Base-by-base conservation (phyloP, 2,329 filamentous ascomycete species). In the Helotiales sp. region DNA sequence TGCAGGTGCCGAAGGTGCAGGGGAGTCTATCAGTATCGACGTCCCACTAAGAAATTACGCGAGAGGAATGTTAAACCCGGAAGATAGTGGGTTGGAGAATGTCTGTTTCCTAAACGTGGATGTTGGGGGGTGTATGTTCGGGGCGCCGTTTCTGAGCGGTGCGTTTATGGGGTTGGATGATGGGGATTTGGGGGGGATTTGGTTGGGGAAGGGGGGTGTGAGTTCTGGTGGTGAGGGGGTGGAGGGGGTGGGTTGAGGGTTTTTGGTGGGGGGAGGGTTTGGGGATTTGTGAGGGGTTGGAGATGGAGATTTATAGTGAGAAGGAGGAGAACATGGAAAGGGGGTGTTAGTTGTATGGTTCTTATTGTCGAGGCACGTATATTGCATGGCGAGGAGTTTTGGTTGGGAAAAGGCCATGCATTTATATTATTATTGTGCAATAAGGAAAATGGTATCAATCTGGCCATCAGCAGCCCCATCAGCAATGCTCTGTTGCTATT, bases 101-200 rank as follows among this genome's bases (percentile, higher is more conserved):
- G 58, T 67, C 29, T 71, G 71, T 58, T 42, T 60, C 52, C 58
- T 75, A 17, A 68, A 66, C 44, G 42, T 73, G n/a, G 62, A 68
- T 27, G 44, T 59, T 17, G 60, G 63, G 4, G 63, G 61, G 1
- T 74, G 72, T 53, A 60, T 63, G 1, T 66, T 74, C 7, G 70
- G 66, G 13, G 67, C 70, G 7, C 68, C 73, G 0, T 74, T 74
- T 58, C 62, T 64, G 19, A 68, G 67, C 0, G 67, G 62, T 1
- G 66, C 66, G 4, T 72, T 72, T 63, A 67, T 72, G 22, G 70
- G 71, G 7, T 67, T 70, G 38, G 68, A 73, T 52, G 73, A 74
- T 48, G 67, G 65, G 50, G 56, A 63, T 12, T n/a, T n/a, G n/a
- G 60, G 58, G 24, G 64, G 70, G 52, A 62, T 74, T 46, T 69